These are phyloP conservation scores for Camelina laxa DNA, from an alignment of 345 rosid genomes.

Conservation along the genomic window DNA sequence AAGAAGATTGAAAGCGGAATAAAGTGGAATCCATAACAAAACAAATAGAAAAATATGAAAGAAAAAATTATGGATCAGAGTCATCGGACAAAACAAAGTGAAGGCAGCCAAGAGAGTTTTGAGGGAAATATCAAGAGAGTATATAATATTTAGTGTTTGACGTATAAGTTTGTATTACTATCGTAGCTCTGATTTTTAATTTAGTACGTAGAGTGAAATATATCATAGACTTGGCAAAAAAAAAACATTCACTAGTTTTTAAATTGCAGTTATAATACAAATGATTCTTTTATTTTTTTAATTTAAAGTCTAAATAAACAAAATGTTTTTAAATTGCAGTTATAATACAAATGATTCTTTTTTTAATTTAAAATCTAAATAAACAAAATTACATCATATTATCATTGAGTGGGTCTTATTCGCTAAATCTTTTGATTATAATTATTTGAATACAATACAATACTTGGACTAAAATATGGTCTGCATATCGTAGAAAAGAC, in stretches of 20 bases:
- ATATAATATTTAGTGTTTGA: not conserved
- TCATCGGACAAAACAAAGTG: slow-evolving; percentile 28
- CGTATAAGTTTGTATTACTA: not conserved
- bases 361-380: no score
- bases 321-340: not conserved
- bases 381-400: not conserved
- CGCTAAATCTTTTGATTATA: not conserved
- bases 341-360: no score
- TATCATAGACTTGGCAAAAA: not conserved
- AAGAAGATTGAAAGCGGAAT: slow-evolving; percentile 26
- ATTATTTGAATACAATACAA: not conserved
- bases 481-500: slow-evolving; percentile 14
- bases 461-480: not conserved
- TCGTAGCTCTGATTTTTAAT: not conserved
- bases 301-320: no score
- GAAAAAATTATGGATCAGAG: slow-evolving; percentile 12
- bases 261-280: not conserved
- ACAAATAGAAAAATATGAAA: slow-evolving; percentile 29
- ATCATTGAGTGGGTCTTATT: not conserved
- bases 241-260: not conserved
- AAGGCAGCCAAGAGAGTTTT: slow-evolving; percentile 37
- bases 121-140: not conserved
- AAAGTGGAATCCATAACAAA: slow-evolving; percentile 39
- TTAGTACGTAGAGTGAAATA: not conserved
- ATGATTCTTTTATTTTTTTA: no score